Base-by-base conservation (phyloP, 164 flowering plant genomes). In the Tetrastigma voinierianum region DNA sequence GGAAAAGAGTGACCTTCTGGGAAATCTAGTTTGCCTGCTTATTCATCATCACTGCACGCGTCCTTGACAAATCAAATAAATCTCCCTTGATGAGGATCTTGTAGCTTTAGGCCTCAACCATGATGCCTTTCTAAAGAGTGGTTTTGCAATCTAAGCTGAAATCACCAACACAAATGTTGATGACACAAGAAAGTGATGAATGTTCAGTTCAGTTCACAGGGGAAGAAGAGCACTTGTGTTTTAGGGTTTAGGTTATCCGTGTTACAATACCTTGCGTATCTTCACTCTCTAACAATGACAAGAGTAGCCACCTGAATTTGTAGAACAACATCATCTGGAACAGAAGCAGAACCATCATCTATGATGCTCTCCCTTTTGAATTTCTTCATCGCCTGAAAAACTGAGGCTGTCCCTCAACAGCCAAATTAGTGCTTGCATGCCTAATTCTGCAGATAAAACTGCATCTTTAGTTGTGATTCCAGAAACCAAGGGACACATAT, bases 21-120 rank as follows among this genome's bases (percentile, higher is more conserved):
- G n/a, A n/a, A n/a, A n/a, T n/a, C n/a, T n/a, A n/a, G n/a, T n/a
- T n/a, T n/a, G n/a, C n/a, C n/a, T n/a, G n/a, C n/a, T n/a, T n/a
- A n/a, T 46, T 46, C 49, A 32, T 32, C 40, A 32, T 7, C 40
- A 0, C 3, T 32, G 40, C 0, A 52, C 23, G 45, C 57, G 82
- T 20, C 90, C 86, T 73, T 88, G 97, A 79, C 98, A 90, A 57
- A 95, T 83, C 65, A 95, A 75, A 83, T 95, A 95, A n/a, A 92
- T 92, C 78, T 95, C 99, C 73, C 90, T 89, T 0, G 99, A 95
- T 25, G 90, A 76, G 18, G 97, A 78, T 68, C 94, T 82, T 63
- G 99, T 95, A 56, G 98, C 99, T 79, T 95, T 95, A 24, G 99
- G 99, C 81, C 99, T 79, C 78, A 95, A 72, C 91, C 84, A 89